phyloP scores from a whole-genome alignment of 345 rosid species.

The Cardamine chenopodiifolia region DNA sequence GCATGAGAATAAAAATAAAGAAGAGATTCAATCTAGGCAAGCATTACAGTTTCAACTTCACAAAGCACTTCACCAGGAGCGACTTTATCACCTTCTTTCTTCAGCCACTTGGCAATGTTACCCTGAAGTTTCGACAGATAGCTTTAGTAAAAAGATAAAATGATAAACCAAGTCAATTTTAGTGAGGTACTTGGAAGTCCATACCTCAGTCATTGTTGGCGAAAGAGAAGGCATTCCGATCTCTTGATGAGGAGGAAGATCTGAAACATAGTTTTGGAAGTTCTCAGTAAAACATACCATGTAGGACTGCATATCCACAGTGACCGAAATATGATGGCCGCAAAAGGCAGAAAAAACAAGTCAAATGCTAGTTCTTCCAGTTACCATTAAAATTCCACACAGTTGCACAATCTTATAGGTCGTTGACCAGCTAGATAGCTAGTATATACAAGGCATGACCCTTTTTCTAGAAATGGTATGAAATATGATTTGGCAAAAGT shows the following conservation, averaged over 20 bases:
- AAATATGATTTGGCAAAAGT: background rate
- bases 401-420: constrained; percentile 5
- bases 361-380: constrained; percentile 2
- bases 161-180: constrained; percentile 1
- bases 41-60: constrained; percentile 96
- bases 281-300: background rate
- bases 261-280: constrained; percentile 50
- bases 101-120: constrained; percentile 95
- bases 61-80: constrained; percentile 95
- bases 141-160: constrained; percentile 26
- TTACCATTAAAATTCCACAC: background rate
- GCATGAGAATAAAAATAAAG: background rate
- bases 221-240: constrained; percentile 98
- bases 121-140: constrained; percentile 60
- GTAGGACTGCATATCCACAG: constrained; percentile 10
- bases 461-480: background rate
- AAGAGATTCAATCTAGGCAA: background rate
- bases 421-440: constrained; percentile 1
- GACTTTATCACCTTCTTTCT: constrained; percentile 93
- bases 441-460: constrained; percentile 1
- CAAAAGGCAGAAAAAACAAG: constrained; percentile 16
- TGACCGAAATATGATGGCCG: constrained; percentile 3
- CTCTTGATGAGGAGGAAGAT: constrained; percentile 89
- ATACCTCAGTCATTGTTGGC: constrained; percentile 96
- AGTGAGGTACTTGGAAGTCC: constrained; percentile 19